Conservation (phyloP, 768 basidiomycete species). For the Lentinula boryana region DNA sequence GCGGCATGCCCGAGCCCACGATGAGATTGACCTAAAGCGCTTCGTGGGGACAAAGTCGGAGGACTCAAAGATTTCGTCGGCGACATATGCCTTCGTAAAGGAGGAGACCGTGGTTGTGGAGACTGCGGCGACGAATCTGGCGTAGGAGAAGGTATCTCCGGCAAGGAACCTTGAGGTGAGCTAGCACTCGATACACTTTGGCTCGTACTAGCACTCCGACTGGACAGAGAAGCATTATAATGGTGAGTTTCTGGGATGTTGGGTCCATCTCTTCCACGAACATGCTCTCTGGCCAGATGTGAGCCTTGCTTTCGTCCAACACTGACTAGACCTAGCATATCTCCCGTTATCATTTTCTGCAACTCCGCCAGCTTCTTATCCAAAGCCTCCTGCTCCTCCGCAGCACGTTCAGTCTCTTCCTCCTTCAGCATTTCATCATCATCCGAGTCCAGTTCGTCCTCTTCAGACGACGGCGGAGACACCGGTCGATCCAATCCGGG, state of each 20-base stretch:
- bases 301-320: slow-evolving; percentile 32
- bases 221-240: slow-evolving; percentile 27
- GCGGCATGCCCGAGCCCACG: slow-evolving; percentile 39
- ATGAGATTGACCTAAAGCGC: slow-evolving; percentile 44
- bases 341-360: slow-evolving; percentile 68
- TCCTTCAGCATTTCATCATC: slow-evolving; percentile 58
- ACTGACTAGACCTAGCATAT: slow-evolving; percentile 64
- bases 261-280: not conserved
- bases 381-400: slow-evolving; percentile 63
- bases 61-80: slow-evolving; percentile 58
- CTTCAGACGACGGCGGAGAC: slow-evolving; percentile 45
- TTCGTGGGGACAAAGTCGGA: slow-evolving; percentile 50
- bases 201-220: slow-evolving; percentile 40
- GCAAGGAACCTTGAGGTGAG: slow-evolving; percentile 75
- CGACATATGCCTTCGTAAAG: slow-evolving; percentile 44
- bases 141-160: slow-evolving; percentile 73
- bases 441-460: slow-evolving; percentile 43
- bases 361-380: slow-evolving; percentile 64
- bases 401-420: slow-evolving; percentile 62
- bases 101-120: slow-evolving; percentile 27
- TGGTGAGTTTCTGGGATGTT: not conserved
- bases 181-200: slow-evolving; percentile 71
- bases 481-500: slow-evolving; percentile 12
- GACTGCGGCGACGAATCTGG: slow-evolving; percentile 39
- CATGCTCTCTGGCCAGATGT: slow-evolving; percentile 18